A percentile compares a stretch with the other conserved stretches of the same genome.
Conservation (phyloP, 768 basidiomycete species). For the Lactarius hengduanensis region DNA sequence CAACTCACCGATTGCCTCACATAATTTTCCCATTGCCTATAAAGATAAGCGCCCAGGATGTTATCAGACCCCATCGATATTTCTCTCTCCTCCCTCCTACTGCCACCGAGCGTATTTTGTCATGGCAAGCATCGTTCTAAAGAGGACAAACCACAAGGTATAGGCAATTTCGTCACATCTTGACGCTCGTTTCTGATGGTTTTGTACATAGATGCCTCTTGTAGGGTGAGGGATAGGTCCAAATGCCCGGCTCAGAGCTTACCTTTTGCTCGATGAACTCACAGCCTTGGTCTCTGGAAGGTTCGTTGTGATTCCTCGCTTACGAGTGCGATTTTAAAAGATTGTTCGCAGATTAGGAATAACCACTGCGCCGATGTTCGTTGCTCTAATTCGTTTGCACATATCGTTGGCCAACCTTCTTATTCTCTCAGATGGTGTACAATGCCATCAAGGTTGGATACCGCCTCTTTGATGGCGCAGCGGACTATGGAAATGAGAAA, state of each 20-base stretch:
- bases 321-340: neutral
- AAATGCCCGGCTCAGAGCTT: conserved; percentile 20
- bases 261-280: conserved; percentile 3
- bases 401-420: neutral
- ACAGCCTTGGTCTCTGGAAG: conserved; percentile 72
- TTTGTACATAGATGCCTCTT: conserved; percentile 56
- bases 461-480: conserved; percentile 82
- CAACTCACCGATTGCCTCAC: neutral
- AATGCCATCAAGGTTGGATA: conserved; percentile 84
- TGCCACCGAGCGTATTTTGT: conserved; percentile 26
- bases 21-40: neutral
- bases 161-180: conserved; percentile 15
- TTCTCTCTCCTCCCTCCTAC: neutral
- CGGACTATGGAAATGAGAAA: conserved; percentile 89
- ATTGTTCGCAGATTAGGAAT: conserved; percentile 49
- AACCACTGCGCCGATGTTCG: conserved; percentile 57
- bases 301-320: conserved; percentile 35
- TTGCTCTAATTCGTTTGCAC: neutral
- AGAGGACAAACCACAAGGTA: conserved; percentile 61
- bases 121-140: conserved; percentile 56
- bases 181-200: conserved; percentile 12
- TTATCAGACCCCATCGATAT: neutral
- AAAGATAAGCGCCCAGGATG: conserved; percentile 1
- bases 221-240: conserved; percentile 52
- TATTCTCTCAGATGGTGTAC: conserved; percentile 62